These are phyloP conservation scores for Colletotrichum caudatum DNA, from an alignment of 2,329 filamentous ascomycete species.

Conservation along the genomic window DNA sequence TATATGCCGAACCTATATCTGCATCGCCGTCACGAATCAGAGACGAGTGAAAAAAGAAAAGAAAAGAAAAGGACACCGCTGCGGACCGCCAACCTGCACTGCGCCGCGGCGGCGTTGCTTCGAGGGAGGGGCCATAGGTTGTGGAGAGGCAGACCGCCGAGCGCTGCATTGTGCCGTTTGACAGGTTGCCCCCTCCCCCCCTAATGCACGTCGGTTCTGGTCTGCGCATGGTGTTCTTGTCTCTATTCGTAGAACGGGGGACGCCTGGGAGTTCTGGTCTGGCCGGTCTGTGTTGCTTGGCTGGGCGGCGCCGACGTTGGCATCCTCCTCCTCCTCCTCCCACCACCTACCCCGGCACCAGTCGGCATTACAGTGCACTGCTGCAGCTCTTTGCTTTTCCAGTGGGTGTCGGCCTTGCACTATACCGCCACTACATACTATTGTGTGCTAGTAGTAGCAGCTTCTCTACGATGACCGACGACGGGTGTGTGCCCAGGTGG, in stretches of 20 bases:
- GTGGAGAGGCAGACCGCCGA: conserved; percentile 4
- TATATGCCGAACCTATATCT: not conserved
- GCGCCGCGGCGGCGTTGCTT: conserved; percentile 7
- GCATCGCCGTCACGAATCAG: not conserved
- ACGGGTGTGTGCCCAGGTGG: not conserved
- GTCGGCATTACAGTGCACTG: not conserved
- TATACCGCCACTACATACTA: not conserved
- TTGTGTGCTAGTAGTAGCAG: too few relatives aligned
- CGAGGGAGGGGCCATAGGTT: not conserved
- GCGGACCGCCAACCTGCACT: conserved; percentile 10
- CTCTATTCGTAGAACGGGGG: not conserved
- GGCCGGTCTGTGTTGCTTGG: not conserved
- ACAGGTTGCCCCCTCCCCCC: conserved; percentile 20
- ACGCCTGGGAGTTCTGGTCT: not conserved
- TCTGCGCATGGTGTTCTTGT: not conserved
- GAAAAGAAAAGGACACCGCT: not conserved
- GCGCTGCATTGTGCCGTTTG: conserved; percentile 25
- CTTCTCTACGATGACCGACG: not conserved
- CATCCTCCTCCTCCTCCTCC: too few relatives aligned
- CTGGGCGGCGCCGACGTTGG: not conserved
- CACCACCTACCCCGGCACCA: not conserved
- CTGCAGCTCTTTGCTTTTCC: conserved; percentile 3
- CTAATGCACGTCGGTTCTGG: conserved; percentile 10
- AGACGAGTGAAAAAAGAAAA: not conserved
- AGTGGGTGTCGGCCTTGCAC: not conserved